Base-by-base conservation (phyloP, 495 filamentous ascomycete genomes). In the Massariosphaeria phaeospora region DNA sequence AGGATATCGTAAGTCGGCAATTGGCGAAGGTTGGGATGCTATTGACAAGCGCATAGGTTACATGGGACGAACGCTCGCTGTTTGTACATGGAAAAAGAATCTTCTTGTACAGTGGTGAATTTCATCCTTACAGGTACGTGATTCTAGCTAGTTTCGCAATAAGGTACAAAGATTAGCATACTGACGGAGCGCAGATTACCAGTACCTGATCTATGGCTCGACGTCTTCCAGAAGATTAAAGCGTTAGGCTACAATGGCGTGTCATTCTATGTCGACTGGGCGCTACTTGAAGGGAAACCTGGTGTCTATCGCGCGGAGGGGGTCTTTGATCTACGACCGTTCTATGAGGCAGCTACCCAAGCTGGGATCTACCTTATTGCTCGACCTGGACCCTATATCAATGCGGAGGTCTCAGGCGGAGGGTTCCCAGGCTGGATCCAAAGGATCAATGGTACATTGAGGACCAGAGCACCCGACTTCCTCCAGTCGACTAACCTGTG, bases 151-250 rank as follows among this genome's bases (percentile, higher is more conserved):
- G n/a, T n/a, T 13, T 23, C 45, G 2, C 9, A 29, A 35, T n/a
- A 52, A 40, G 9, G 3, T 25, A 34, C 24, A 36, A 36, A n/a
- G 2, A 8, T 30, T 42, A 62, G 21, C 2, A 31, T 47, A 15
- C 24, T 48, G 30, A 52, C 34, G 3, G 27, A 18, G 9, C 4
- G 23, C 30, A 81, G 86, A 55, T 75, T 91, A 4, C 87, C 87
- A 0, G 86, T 91, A 3, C 76, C 83, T 0, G 75, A 77, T 17
- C 72, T 91, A 3, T 89, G 79, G 76, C 74, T 84, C 35, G 88
- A 91, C 63, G 66, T 91, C 26, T 82, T 93, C 62, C 81, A 89
- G 60, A 93, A 93, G 68, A 77, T 88, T 68, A 88, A 82, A 67
- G 84, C 85, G 23, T 65, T 88, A 0, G 87, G 87, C 1, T 88